These are phyloP conservation scores for Eurotiales sp. DNA, from an alignment of 2,329 filamentous ascomycete species.

Conservation along the genomic window DNA sequence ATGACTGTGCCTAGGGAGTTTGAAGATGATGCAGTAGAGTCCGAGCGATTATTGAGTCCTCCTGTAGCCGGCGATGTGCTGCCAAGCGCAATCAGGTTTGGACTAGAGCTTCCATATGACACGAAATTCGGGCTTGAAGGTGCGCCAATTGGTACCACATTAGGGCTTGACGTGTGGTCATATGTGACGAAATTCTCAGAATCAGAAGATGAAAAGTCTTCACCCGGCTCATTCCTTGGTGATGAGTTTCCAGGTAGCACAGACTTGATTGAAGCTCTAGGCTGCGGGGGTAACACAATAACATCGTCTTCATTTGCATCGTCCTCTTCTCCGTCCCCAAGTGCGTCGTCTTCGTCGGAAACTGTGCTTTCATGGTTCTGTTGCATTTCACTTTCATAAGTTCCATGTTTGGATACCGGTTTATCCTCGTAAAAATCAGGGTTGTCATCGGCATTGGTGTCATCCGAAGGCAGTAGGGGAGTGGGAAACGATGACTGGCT, in stretches of 20 bases:
- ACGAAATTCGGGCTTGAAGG: slow-evolving; percentile 41
- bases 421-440: slow-evolving; percentile 2
- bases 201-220: slow-evolving; percentile 7
- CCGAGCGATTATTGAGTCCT: slow-evolving; percentile 30
- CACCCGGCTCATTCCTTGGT: slow-evolving; percentile 13
- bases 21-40: slow-evolving; percentile 34
- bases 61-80: slow-evolving; percentile 29
- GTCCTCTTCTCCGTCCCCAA: slow-evolving; percentile 7
- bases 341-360: neutral
- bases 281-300: slow-evolving; percentile 27
- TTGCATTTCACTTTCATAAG: neutral
- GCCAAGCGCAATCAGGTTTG: slow-evolving; percentile 33
- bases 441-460: slow-evolving; percentile 1
- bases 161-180: slow-evolving; percentile 36
- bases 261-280: slow-evolving; percentile 34
- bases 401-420: neutral
- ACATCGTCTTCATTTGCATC: slow-evolving; percentile 24
- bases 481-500: slow-evolving; percentile 35
- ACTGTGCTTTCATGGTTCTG: neutral
- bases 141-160: slow-evolving; percentile 34
- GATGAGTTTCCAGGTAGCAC: slow-evolving; percentile 31
- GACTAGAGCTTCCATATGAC: slow-evolving; percentile 34
- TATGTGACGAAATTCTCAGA: slow-evolving; percentile 14
- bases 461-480: slow-evolving; percentile 17
- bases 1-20: slow-evolving; percentile 41